Evolutionary conservation across 805 yeast genomes (phyloP).

Genomic region (Ogataea naganishii): DNA sequence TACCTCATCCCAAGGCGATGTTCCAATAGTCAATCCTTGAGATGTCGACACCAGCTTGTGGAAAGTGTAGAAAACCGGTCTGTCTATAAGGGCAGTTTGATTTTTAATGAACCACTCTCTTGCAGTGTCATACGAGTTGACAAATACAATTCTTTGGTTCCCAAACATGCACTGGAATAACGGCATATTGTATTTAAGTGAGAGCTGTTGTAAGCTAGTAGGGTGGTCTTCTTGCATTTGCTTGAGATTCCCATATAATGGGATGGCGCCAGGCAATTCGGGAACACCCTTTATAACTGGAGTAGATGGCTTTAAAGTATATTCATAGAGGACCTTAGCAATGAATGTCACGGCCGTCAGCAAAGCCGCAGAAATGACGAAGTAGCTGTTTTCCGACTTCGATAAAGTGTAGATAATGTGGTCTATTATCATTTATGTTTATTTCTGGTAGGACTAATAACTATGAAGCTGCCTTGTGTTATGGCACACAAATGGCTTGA

Average conservation of each 20-base stretch:
- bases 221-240: conserved; percentile 24
- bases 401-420: no score
- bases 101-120: conserved; percentile 15
- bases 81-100: conserved; percentile 12
- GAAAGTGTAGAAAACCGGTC: conserved; percentile 15
- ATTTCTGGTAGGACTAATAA: no score
- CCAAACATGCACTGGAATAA: conserved; percentile 15
- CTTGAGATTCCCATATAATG: conserved; percentile 22
- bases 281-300: conserved; percentile 22
- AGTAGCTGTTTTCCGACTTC: no score
- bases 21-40: conserved; percentile 32
- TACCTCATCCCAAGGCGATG: conserved; percentile 33
- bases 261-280: conserved; percentile 21
- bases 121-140: conserved; percentile 10
- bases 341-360: no score
- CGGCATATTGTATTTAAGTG: conserved; percentile 20
- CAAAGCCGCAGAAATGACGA: no score
- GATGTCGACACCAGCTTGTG: conserved; percentile 17
- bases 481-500: no score
- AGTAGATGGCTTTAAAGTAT: conserved; percentile 8
- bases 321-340: no score
- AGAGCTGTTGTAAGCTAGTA: conserved; percentile 19
- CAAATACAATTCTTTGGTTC: conserved; percentile 11
- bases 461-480: no score
- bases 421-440: no score